Percentiles rank a stretch among this genome's conserved stretches.
phyloP scores from a whole-genome alignment of 208 protist genomes.

The Trypanosoma brucei region DNA sequence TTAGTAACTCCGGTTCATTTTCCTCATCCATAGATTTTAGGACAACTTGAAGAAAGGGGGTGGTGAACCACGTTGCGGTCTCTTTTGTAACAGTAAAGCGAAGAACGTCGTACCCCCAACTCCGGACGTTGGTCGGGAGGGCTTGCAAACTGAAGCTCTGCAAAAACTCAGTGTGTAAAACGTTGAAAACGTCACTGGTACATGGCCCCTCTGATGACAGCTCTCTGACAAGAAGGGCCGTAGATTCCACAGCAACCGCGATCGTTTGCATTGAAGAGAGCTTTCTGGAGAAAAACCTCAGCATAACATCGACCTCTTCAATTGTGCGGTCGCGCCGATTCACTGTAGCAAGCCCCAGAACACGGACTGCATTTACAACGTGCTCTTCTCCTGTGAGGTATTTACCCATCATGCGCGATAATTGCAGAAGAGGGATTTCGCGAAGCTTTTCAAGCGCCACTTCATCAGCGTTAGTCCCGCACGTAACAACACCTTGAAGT shows the following conservation, averaged over 20 bases:
- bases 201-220: slow-evolving; percentile 16
- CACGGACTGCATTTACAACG: slow-evolving; percentile 36
- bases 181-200: slow-evolving; percentile 13
- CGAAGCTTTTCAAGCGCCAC: slow-evolving; percentile 28
- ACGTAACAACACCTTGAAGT: neutral
- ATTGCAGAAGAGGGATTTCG: slow-evolving; percentile 35
- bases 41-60: slow-evolving; percentile 31
- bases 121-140: slow-evolving; percentile 15
- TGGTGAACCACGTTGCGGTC: slow-evolving; percentile 16
- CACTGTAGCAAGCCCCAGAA: slow-evolving; percentile 33
- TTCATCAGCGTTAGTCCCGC: slow-evolving; percentile 15
- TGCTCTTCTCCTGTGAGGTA: slow-evolving; percentile 38
- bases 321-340: slow-evolving; percentile 22
- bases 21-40: slow-evolving; percentile 68
- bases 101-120: slow-evolving; percentile 20
- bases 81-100: slow-evolving; percentile 23
- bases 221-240: slow-evolving; percentile 32
- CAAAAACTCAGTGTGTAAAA: slow-evolving; percentile 22
- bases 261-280: slow-evolving; percentile 31
- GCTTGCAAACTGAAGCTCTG: slow-evolving; percentile 21
- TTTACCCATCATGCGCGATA: slow-evolving; percentile 35
- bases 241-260: slow-evolving; percentile 27
- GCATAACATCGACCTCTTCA: slow-evolving; percentile 38
- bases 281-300: slow-evolving; percentile 52
- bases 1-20: slow-evolving; percentile 65